Conservation (phyloP, 2,329 filamentous ascomycete genomes). For the Ascosphaera pollenicola region DNA sequence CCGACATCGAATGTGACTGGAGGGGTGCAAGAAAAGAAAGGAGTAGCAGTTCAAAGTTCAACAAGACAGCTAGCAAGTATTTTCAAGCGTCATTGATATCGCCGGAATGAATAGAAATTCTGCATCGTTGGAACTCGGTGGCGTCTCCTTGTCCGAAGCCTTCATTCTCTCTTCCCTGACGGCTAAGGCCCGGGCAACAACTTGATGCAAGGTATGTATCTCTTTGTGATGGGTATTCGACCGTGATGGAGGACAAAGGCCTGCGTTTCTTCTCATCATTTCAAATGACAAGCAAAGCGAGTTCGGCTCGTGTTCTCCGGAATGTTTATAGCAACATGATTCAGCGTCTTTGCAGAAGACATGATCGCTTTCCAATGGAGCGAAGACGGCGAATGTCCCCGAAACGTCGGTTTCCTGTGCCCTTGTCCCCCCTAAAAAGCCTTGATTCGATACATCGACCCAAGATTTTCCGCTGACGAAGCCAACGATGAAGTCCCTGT, state of each 20-base stretch:
- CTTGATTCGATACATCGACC: conserved; percentile 12
- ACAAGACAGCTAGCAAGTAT: not conserved
- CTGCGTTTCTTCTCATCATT: not conserved
- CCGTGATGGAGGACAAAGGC: conserved; percentile 1
- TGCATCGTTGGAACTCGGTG: not conserved
- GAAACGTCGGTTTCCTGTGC: conserved; percentile 4
- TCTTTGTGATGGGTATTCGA: conserved; percentile 4
- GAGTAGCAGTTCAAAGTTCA: no score
- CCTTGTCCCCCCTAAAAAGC: conserved; percentile 10
- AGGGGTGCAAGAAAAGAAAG: no score
- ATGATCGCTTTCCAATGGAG: conserved; percentile 8
- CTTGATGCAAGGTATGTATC: conserved; percentile 5
- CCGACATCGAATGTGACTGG: no score
- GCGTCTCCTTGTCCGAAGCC: not conserved
- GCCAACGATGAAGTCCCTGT: conserved; percentile 19
- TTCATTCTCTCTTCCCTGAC: conserved; percentile 1
- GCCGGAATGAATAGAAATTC: conserved; percentile 2
- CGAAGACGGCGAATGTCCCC: conserved; percentile 10
- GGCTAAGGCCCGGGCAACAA: conserved; percentile 5
- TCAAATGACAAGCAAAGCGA: not conserved
- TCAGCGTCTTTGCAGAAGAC: conserved; percentile 1
- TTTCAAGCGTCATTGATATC: conserved; percentile 1
- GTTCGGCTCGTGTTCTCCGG: not conserved
- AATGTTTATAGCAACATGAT: not conserved
- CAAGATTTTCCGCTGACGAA: conserved; percentile 16